These are phyloP conservation scores for Solanum chmielewskii DNA, from an alignment of 257 asterid genomes.

Conservation along the genomic window DNA sequence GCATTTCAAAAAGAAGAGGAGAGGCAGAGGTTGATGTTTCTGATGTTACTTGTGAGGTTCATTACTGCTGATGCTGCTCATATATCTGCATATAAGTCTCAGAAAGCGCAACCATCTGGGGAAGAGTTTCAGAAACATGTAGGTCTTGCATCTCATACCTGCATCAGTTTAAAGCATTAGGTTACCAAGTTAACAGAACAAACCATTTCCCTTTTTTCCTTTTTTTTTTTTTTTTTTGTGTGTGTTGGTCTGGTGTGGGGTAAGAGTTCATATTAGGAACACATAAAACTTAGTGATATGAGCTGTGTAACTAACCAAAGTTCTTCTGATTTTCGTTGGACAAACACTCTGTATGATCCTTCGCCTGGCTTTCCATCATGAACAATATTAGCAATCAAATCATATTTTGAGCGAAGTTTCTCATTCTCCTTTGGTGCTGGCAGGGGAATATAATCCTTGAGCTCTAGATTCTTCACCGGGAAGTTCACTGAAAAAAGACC, in stretches of 20 bases:
- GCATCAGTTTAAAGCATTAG: neutral
- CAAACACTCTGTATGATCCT: conserved; percentile 88
- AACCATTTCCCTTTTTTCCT: neutral
- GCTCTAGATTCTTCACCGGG: conserved; percentile 96
- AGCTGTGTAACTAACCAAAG: conserved; percentile 42
- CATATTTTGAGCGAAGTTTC: conserved; percentile 71
- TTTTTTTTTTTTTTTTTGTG: neutral
- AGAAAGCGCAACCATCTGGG: conserved; percentile 93
- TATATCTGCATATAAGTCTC: conserved; percentile 95
- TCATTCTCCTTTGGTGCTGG: conserved; percentile 54
- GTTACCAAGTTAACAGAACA: neutral
- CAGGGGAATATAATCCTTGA: conserved; percentile 79
- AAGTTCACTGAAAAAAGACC: conserved; percentile 49
- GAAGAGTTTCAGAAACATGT: conserved; percentile 83
- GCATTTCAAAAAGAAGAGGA: neutral
- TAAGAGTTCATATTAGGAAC: neutral
- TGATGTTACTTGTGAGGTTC: neutral
- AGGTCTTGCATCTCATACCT: conserved; percentile 99
- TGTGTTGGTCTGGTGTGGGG: neutral
- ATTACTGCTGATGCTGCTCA: conserved; percentile 63
- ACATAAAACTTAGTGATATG: neutral
- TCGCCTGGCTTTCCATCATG: conserved; percentile 69
- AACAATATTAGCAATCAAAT: conserved; percentile 70
- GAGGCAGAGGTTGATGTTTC: neutral
- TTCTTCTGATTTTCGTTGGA: conserved; percentile 94